Evolutionary conservation across 805 yeast genomes (phyloP).

Genomic region (Geotrichum ghanense): DNA sequence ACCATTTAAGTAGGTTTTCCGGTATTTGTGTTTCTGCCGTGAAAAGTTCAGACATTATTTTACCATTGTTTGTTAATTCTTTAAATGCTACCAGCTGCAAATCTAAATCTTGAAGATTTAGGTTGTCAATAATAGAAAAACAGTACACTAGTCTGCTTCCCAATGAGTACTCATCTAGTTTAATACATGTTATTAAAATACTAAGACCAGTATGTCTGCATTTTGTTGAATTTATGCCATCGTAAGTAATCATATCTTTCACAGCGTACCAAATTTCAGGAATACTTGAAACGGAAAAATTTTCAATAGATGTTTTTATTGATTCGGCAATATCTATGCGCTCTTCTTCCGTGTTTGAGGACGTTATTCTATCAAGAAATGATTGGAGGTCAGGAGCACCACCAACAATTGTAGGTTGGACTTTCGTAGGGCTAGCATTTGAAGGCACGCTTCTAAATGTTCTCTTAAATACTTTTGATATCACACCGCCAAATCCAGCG

Average conservation of each 20-base stretch:
- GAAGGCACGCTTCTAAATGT: neutral
- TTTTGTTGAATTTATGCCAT: constrained; percentile 17
- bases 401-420: constrained; percentile 21
- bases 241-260: constrained; percentile 34
- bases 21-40: constrained; percentile 34
- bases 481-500: constrained; percentile 1
- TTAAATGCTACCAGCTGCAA: constrained; percentile 37
- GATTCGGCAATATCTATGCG: constrained; percentile 37
- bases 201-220: constrained; percentile 39
- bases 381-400: constrained; percentile 25
- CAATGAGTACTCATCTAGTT: constrained; percentile 37
- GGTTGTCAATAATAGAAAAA: constrained; percentile 42
- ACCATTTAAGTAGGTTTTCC: constrained; percentile 28
- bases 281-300: constrained; percentile 43
- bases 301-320: constrained; percentile 39
- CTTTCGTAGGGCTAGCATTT: neutral
- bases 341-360: constrained; percentile 18
- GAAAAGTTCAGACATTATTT: constrained; percentile 40
- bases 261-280: constrained; percentile 72
- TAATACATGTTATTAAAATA: constrained; percentile 45
- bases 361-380: constrained; percentile 17
- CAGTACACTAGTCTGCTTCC: constrained; percentile 46
- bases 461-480: neutral
- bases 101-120: constrained; percentile 40
- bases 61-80: constrained; percentile 40